Evolutionary conservation across 108 stramenopile genomes (phyloP), one percentile per base, ranked within the genome.

Genomic region (Cyclotella kingstonii): DNA sequence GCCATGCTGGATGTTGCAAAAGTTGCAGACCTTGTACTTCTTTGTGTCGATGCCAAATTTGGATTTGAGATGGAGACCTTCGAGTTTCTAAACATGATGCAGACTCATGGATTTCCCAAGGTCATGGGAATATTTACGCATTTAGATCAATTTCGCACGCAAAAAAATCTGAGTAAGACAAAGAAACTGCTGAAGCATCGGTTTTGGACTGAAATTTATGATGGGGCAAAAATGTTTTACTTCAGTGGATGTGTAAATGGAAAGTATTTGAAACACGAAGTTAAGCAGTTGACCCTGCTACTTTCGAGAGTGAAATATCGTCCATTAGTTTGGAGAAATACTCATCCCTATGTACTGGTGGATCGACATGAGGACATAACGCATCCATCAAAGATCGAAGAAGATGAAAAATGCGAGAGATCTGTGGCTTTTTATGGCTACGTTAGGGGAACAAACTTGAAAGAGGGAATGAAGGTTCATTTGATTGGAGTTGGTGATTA

Each of bases 41-140:
- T 99, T 9, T 87, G 93, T 31, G 95, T 99, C 22, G 99, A 99
- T 78, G 97, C 96, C 38, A 95, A 91, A 64, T 98, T 95, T 67
- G 99, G 99, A 0, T 98, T 99, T 63, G 99, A 99, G 79, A 98
- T 99, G 97, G 96, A 98, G 61, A 96, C 96, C 17, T 99, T 99
- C 54, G 99, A 99, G 77, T 98, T 96, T 63, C 79, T 99, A 11
- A 98, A 97, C 76, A 84, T 98, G 34, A 74, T 99, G 51, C 99
- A 99, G 81, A 81, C 93, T 10, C 95, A 97, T 72, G 99, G 99
- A 14, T 97, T 99, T 66, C 97, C 97, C 35, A 98, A 98, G 80
- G 95, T 95, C 31, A 95, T 98, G 89, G 97, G 99, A 29, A 89
- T 98, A 4, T 93, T 99, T 36, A 98, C 99, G 8, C 93, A 98